Evolutionary conservation across 495 filamentous ascomycete species (phyloP), one percentile per base, ranked within the genome.

Genomic region (Neurospora tetraspora): DNA sequence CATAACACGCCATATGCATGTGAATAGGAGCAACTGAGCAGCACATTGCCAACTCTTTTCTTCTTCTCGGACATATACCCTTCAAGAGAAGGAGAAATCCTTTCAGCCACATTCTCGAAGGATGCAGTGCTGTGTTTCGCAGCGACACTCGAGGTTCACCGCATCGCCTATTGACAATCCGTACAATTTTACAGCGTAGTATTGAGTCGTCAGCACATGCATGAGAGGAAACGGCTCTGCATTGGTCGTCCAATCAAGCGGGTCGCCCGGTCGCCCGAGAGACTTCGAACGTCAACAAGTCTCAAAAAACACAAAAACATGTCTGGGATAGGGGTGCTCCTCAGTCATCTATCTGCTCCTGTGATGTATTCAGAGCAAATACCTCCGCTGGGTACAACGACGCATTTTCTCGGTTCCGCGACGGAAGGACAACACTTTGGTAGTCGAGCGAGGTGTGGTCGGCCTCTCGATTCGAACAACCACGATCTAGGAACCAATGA

Each of bases 171-270:
- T 42, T 40, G 74, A 70, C 53, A 34, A 65, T 59, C 42, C 42
- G 27, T 74, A 68, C 76, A 71, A 76, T 59, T 42, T 74, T 65
- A 71, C 68, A 61, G 47, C 71, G 73, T 75, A 36, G 59, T 71
- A 77, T 74, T 69, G 61, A 75, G 70, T 71, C 71, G 73, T 73
- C 75, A 70, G 69, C 61, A 75, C 70, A 71, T 77, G 76, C 72
- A 76, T 71, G 72, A 72, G 68, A 73, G 68, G 74, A 72, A 73
- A 74, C 70, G 74, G 47, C 69, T 74, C 73, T 74, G 71, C 76
- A 74, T 61, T 47, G 47, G 69, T 69, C 53, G 31, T 72, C 75
- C 75, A 77, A 77, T 77, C 36, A 68, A 65, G 47, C 42, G 34
- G 37, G 27, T n/a, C 36, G 39, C 65, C 39, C n/a, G 37, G 27